phyloP scores from a whole-genome alignment of 495 filamentous ascomycete species.

The Evansstolkia leycettana region DNA sequence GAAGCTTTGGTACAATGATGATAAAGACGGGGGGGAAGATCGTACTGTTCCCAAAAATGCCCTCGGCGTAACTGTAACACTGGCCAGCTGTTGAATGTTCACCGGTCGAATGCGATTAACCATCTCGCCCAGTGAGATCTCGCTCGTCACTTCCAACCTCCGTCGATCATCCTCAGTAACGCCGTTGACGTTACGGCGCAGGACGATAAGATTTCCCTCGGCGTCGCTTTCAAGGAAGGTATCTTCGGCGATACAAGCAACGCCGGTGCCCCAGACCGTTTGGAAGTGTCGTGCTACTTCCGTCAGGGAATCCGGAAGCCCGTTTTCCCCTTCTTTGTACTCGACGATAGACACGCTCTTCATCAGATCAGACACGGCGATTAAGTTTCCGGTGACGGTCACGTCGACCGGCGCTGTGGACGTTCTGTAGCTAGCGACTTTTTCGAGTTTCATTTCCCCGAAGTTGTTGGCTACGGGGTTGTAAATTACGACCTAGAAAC shows the following conservation, averaged over 20 bases:
- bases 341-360: constrained; percentile 74
- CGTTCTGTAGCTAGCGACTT: constrained; percentile 61
- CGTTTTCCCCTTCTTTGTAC: constrained; percentile 38
- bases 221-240: constrained; percentile 71
- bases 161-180: constrained; percentile 61
- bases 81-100: constrained; percentile 43
- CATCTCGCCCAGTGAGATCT: constrained; percentile 81
- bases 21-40: constrained; percentile 4
- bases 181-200: constrained; percentile 57
- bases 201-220: constrained; percentile 74
- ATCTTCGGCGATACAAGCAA: constrained; percentile 57
- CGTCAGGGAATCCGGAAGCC: constrained; percentile 35
- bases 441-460: constrained; percentile 42
- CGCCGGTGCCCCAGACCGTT: constrained; percentile 68
- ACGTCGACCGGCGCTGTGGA: constrained; percentile 80
- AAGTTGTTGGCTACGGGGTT: constrained; percentile 34
- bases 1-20: not conserved
- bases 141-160: constrained; percentile 59
- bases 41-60: constrained; percentile 86
- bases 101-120: constrained; percentile 70
- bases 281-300: constrained; percentile 76
- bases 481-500: constrained; percentile 43
- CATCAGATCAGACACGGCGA: constrained; percentile 88
- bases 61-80: constrained; percentile 58
- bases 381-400: constrained; percentile 51